Evolutionary conservation across 495 filamentous ascomycete genomes (phyloP).

Genomic region (Hypoxylon lienhwacheense): DNA sequence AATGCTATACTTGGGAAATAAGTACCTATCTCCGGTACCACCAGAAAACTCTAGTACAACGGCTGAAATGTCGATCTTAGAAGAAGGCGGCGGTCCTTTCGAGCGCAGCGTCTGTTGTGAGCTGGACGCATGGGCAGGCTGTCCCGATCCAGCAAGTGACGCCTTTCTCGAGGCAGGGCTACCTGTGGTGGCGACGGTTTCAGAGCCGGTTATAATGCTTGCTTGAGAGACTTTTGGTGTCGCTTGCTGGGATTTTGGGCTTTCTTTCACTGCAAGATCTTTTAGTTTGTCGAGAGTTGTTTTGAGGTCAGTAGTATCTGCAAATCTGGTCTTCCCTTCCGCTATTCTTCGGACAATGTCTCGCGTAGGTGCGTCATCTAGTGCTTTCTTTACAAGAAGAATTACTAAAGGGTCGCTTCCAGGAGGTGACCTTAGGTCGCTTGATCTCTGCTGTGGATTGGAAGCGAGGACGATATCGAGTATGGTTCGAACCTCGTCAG

Average conservation of each 20-base stretch:
- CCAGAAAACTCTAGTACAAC: constrained; percentile 84
- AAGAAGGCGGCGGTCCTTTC: constrained; percentile 55
- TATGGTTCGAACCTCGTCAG: constrained; percentile 52
- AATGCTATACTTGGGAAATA: constrained; percentile 85
- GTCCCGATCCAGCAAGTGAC: constrained; percentile 26
- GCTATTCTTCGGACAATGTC: constrained; percentile 48
- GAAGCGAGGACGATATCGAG: constrained; percentile 50
- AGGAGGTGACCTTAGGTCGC: constrained; percentile 44
- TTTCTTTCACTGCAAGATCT: constrained; percentile 37
- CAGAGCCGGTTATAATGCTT: constrained; percentile 33
- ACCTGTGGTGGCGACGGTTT: constrained; percentile 22
- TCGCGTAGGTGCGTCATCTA: constrained; percentile 44
- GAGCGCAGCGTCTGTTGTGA: constrained; percentile 51
- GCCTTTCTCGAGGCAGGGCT: constrained; percentile 33
- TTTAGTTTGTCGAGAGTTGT: constrained; percentile 42
- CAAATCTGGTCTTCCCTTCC: constrained; percentile 43
- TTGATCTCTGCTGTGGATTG: constrained; percentile 49
- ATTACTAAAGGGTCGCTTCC: constrained; percentile 49
- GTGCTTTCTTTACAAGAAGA: constrained; percentile 46
- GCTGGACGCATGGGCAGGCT: constrained; percentile 36
- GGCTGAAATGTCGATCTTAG: constrained; percentile 66
- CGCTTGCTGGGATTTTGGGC: constrained; percentile 21
- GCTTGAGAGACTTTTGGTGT: constrained; percentile 22
- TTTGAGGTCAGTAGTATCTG: constrained; percentile 51
- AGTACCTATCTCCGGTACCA: constrained; percentile 79